Conservation (phyloP, 768 basidiomycete species). For the Daedaleopsis sinensis region DNA sequence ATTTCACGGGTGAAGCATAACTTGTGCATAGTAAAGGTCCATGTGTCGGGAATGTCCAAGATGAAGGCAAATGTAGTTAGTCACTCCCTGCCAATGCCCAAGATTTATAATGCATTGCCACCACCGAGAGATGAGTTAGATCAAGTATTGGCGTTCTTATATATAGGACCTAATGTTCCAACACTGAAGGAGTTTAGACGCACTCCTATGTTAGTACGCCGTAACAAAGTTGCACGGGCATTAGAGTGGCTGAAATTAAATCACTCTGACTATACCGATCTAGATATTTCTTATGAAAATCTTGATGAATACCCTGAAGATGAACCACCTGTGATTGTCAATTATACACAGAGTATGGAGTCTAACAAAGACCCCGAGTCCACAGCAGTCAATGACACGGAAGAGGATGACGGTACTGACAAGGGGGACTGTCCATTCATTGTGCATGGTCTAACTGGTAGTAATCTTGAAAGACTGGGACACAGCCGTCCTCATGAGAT, state of each 20-base stretch:
- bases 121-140: slow-evolving; percentile 16
- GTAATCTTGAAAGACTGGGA: background rate
- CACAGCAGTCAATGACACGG: background rate
- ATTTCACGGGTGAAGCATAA: slow-evolving; percentile 34
- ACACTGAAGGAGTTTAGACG: slow-evolving; percentile 30
- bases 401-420: background rate
- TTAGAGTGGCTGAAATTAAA: slow-evolving; percentile 27
- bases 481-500: background rate
- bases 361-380: background rate
- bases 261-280: slow-evolving; percentile 17
- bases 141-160: slow-evolving; percentile 33
- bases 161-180: slow-evolving; percentile 31
- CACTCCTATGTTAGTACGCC: slow-evolving; percentile 26
- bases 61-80: slow-evolving; percentile 22
- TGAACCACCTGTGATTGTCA: slow-evolving; percentile 3
- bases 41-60: slow-evolving; percentile 27
- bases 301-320: slow-evolving; percentile 10
- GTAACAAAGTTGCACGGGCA: slow-evolving; percentile 19
- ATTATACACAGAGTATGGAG: background rate
- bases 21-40: slow-evolving; percentile 33
- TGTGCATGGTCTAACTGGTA: slow-evolving; percentile 11
- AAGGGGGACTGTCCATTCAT: slow-evolving; percentile 6
- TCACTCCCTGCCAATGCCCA: slow-evolving; percentile 15
- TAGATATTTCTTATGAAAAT: slow-evolving; percentile 13
- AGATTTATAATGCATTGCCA: slow-evolving; percentile 17